A percentile compares a stretch with the other conserved stretches of the same genome.
Evolutionary conservation across 1,284 basidiomycete species (phyloP).

Genomic region (Ganoderma resinaceum): DNA sequence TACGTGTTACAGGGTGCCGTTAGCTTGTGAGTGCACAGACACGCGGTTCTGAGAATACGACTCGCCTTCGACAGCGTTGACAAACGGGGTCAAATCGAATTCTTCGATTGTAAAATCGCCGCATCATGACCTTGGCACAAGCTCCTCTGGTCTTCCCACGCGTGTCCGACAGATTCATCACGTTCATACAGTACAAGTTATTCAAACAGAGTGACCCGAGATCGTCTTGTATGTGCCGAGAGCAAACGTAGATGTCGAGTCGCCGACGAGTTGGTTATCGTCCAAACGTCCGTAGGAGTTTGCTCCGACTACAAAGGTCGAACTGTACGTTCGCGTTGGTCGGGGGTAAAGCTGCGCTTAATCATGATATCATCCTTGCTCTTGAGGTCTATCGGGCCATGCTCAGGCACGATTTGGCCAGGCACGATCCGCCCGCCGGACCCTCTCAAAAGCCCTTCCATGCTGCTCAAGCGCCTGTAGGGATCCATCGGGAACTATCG

Average conservation of each 20-base stretch:
- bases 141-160: conserved; percentile 36
- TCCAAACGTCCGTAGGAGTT: conserved; percentile 55
- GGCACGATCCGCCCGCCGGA: no score
- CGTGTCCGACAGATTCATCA: conserved; percentile 36
- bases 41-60: background rate
- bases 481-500: conserved; percentile 31
- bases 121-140: conserved; percentile 29
- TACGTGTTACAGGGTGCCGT: conserved; percentile 15
- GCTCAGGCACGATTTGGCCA: no score
- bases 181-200: conserved; percentile 37
- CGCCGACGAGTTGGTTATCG: conserved; percentile 54
- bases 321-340: no score
- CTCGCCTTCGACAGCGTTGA: conserved; percentile 28
- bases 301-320: conserved; percentile 59
- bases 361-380: no score
- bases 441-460: no score
- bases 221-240: conserved; percentile 37
- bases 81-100: conserved; percentile 37
- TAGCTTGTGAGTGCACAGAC: background rate
- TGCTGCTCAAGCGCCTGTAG: conserved; percentile 36
- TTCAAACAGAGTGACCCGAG: conserved; percentile 26
- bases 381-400: no score
- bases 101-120: conserved; percentile 38
- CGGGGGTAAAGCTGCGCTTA: no score
- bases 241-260: conserved; percentile 51